phyloP scores from a whole-genome alignment of 345 rosid species.

The Linum usitatissimum region DNA sequence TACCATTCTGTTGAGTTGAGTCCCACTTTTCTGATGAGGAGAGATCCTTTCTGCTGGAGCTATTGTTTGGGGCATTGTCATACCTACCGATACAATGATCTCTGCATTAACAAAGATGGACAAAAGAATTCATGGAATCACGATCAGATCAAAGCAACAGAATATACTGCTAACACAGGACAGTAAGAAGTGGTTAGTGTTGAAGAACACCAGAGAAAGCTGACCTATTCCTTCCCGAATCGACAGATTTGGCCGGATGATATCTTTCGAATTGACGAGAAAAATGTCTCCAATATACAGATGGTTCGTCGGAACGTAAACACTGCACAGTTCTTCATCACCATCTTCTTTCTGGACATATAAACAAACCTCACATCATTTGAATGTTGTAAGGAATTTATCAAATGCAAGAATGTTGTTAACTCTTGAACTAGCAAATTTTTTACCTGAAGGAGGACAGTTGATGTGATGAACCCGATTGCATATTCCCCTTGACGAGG shows the following conservation, averaged over 20 bases:
- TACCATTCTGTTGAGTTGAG: slow-evolving; percentile 45
- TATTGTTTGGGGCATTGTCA: slow-evolving; percentile 81
- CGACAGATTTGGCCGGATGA: slow-evolving; percentile 73
- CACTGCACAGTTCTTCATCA: slow-evolving; percentile 81
- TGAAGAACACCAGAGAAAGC: slow-evolving; percentile 1
- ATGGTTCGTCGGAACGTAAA: slow-evolving; percentile 81
- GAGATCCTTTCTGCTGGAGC: slow-evolving; percentile 43
- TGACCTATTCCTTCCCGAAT: slow-evolving; percentile 88
- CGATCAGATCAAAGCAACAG: neutral
- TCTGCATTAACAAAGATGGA: slow-evolving; percentile 31
- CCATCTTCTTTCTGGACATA: slow-evolving; percentile 47
- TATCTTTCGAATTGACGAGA: slow-evolving; percentile 68
- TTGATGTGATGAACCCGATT: slow-evolving; percentile 78
- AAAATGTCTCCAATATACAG: slow-evolving; percentile 71
- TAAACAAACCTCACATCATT: slow-evolving; percentile 6
- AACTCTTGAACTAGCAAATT: neutral
- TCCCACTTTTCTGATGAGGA: slow-evolving; percentile 36
- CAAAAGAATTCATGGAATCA: neutral
- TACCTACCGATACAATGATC: slow-evolving; percentile 75
- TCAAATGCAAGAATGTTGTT: neutral
- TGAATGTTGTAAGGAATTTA: neutral
- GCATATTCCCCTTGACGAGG: slow-evolving; percentile 88
- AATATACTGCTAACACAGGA: no score
- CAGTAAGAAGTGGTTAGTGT: no score
- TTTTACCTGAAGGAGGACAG: slow-evolving; percentile 63